Base-by-base conservation (phyloP, 2,329 filamentous ascomycete genomes). In the Venturia carpophila region DNA sequence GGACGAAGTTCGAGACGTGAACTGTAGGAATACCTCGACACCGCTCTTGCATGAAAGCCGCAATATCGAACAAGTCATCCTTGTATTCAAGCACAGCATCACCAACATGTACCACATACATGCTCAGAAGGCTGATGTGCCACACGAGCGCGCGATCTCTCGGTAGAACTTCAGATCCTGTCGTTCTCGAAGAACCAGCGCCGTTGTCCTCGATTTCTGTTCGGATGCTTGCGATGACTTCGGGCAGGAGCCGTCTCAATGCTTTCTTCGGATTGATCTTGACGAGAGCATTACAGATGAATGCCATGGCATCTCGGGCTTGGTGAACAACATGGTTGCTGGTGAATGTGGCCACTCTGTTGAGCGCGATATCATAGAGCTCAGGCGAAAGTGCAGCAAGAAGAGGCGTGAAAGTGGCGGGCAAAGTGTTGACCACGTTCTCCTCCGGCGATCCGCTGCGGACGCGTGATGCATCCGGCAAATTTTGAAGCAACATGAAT, bases 201-300 rank as follows among this genome's bases (percentile, higher is more conserved):
- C 93, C 91, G 73, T 97, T 99, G 75, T 93, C 91, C 72, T 96
- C 92, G 69, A 99, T 99, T 75, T 99, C 94, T 67, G 91, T 96
- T 68, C 92, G 90, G 69, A 99, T 99, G 65, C 91, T 92, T 73
- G 90, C 84, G 62, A 96, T 89, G 64, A 97, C 82, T 79, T 96
- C 91, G 0, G 94, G 94, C 41, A 99, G 83, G 65, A 99, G 89
- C 17, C 91, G 86, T 73, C 92, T 94, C 62, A 99, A 81, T 0
- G 94, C 92, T 78, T 97, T 97, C 73, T 93, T 87, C 0, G 95
- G 92, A 70, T 95, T 91, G 69, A 96, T 91, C 77, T 97, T 97
- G 82, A 94, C 96, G 30, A 99, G 82, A 0, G 91, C 90, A 75
- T 97, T 97, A 77, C 93, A 90, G 64, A 97, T 97, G 83, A 96